phyloP scores from a whole-genome alignment of 2,329 filamentous ascomycete genomes.

The Pseudocercospora fuligena region DNA sequence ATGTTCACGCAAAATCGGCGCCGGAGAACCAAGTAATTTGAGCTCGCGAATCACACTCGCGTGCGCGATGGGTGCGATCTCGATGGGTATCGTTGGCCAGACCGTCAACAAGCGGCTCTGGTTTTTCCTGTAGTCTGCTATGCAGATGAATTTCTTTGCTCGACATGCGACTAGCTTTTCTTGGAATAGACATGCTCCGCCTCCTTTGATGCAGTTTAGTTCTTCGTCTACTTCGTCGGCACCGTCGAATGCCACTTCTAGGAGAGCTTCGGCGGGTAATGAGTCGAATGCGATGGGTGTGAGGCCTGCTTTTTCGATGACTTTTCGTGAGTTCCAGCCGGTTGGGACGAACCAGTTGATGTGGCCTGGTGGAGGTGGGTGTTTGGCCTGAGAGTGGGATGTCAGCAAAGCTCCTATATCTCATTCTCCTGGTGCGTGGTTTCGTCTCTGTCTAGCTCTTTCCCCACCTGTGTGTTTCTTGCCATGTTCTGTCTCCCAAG shows the following conservation, averaged over 20 bases:
- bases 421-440: background rate
- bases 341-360: constrained; percentile 88
- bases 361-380: constrained; percentile 52
- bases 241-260: constrained; percentile 94
- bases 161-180: constrained; percentile 71
- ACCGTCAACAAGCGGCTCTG: constrained; percentile 72
- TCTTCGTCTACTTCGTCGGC: constrained; percentile 96
- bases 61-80: constrained; percentile 85
- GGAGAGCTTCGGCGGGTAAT: constrained; percentile 64
- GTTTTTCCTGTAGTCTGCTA: constrained; percentile 84
- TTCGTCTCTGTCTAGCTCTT: background rate
- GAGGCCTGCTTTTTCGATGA: constrained; percentile 80
- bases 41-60: constrained; percentile 77
- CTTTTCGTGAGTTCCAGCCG: constrained; percentile 84
- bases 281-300: constrained; percentile 78
- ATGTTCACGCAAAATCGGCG: constrained; percentile 73
- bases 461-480: background rate
- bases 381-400: constrained; percentile 12
- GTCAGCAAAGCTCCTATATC: background rate
- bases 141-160: constrained; percentile 39
- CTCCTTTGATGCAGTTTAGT: constrained; percentile 96
- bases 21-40: constrained; percentile 70
- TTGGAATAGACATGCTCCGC: constrained; percentile 95
- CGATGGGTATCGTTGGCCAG: constrained; percentile 89
- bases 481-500: background rate